Evolutionary conservation across 306 rosid species (phyloP).

Genomic region (Abrus precatorius): DNA sequence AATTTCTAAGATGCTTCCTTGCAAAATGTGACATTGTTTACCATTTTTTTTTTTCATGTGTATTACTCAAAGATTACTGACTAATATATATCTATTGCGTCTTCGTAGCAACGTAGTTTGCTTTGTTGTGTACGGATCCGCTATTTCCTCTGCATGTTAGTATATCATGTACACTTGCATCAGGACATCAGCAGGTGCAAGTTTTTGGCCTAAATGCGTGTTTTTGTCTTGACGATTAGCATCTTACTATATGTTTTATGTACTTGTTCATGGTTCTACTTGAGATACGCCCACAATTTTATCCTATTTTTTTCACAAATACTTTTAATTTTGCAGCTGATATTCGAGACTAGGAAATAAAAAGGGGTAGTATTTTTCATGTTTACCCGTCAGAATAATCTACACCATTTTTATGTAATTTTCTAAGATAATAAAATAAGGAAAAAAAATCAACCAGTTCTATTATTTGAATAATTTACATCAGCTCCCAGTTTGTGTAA

Average conservation of each 20-base stretch:
- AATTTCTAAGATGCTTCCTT: constrained; percentile 70
- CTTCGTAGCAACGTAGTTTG: constrained; percentile 5
- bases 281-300: no score
- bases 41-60: not conserved
- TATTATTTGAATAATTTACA: no score
- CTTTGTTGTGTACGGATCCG: not conserved
- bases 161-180: not conserved
- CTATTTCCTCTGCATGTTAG: not conserved
- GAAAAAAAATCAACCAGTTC: no score
- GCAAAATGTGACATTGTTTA: not conserved
- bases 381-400: no score
- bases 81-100: not conserved
- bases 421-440: no score
- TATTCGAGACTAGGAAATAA: no score
- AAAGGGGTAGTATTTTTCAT: no score
- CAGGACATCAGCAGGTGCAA: not conserved
- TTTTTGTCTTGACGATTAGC: not conserved
- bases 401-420: no score
- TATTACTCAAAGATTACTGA: not conserved
- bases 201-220: not conserved
- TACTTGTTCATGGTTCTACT: not conserved
- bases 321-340: no score
- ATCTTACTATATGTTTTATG: not conserved
- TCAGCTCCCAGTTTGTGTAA: no score
- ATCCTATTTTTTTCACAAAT: no score